These are phyloP conservation scores for Moricandia arvensis DNA, from an alignment of 345 rosid species.

Conservation along the genomic window DNA sequence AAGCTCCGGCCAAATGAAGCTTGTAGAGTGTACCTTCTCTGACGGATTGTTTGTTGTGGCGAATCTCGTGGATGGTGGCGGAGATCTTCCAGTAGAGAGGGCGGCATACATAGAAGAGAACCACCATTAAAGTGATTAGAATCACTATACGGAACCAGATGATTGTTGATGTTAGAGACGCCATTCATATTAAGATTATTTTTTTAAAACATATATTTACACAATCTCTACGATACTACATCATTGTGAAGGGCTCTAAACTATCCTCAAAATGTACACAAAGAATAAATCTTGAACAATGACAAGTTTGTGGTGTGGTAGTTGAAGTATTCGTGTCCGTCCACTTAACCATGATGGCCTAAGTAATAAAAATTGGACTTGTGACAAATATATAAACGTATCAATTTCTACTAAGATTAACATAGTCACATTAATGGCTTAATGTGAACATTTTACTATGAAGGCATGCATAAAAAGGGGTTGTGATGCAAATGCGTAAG, in stretches of 20 bases:
- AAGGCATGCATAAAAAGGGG: background rate
- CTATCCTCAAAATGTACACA: background rate
- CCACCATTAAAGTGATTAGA: conserved; percentile 33
- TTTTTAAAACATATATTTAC: background rate
- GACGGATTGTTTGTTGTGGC: conserved; percentile 77
- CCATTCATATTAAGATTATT: conserved; percentile 27
- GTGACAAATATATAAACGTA: background rate
- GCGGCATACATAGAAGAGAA: conserved; percentile 69
- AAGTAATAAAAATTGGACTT: background rate
- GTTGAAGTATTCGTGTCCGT: background rate
- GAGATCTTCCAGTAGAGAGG: conserved; percentile 96
- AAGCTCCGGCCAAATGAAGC: conserved; percentile 36
- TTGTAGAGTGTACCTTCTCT: conserved; percentile 52
- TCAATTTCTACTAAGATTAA: background rate
- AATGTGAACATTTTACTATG: background rate
- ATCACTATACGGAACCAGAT: conserved; percentile 45
- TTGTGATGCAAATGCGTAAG: background rate
- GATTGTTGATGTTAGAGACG: conserved; percentile 36
- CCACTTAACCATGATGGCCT: background rate
- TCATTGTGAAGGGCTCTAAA: background rate
- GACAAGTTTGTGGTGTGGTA: background rate
- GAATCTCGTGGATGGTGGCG: conserved; percentile 86
- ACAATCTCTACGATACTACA: background rate
- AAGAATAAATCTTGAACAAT: background rate
- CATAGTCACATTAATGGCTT: background rate